These are phyloP conservation scores for Boletus subparvulus DNA, from an alignment of 768 basidiomycete species.

Conservation along the genomic window DNA sequence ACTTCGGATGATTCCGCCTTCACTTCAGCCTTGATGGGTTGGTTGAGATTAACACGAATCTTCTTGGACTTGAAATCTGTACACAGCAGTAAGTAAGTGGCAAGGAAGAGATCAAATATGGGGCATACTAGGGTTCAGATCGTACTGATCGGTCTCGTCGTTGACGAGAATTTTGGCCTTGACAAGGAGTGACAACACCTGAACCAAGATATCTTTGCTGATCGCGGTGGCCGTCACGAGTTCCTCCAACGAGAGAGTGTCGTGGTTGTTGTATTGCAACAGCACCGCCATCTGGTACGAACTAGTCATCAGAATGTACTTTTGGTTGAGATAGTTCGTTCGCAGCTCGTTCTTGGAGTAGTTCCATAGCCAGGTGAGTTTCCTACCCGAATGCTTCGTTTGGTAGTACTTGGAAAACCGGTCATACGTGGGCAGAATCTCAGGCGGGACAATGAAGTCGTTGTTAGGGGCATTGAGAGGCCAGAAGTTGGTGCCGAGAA, in stretches of 20 bases:
- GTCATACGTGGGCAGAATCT: constrained; percentile 85
- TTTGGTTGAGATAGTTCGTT: constrained; percentile 90
- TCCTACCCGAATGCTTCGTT: constrained; percentile 90
- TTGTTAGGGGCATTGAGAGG: constrained; percentile 80
- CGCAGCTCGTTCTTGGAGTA: constrained; percentile 95
- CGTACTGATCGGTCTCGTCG: constrained; percentile 87
- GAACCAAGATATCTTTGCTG: constrained; percentile 74
- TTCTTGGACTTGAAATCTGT: constrained; percentile 90
- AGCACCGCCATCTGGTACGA: constrained; percentile 96
- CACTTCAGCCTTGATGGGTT: constrained; percentile 91
- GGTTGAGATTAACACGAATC: constrained; percentile 87
- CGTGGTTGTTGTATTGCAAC: constrained; percentile 88
- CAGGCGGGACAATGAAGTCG: constrained; percentile 86
- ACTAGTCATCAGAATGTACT: constrained; percentile 94
- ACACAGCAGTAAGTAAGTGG: constrained; percentile 1
- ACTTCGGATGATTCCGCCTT: constrained; percentile 90
- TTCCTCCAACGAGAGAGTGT: constrained; percentile 81
- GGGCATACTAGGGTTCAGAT: constrained; percentile 75
- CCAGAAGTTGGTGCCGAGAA: constrained; percentile 96
- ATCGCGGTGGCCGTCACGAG: constrained; percentile 77
- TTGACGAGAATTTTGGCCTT: constrained; percentile 90
- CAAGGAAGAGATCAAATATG: not conserved
- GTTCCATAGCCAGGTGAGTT: constrained; percentile 98
- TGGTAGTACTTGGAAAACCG: constrained; percentile 93
- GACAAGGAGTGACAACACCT: constrained; percentile 60